Percentiles rank a stretch among this genome's conserved stretches.
Conservation (phyloP, 192 early-diverging fungal species). For the Umbelopsis sp. region DNA sequence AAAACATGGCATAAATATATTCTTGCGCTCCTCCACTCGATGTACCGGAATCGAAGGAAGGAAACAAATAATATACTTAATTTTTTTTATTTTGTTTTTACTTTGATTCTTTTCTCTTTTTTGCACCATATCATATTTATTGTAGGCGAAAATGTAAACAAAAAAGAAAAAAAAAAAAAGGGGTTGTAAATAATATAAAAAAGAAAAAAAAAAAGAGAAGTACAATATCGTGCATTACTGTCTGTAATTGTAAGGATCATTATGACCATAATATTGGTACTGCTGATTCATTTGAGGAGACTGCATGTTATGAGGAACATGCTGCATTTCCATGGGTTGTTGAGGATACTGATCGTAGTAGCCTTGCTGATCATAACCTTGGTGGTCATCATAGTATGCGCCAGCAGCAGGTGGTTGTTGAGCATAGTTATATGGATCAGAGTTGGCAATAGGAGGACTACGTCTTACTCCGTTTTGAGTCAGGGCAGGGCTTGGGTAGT, state of each 20-base stretch:
- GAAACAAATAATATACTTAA: too few relatives aligned
- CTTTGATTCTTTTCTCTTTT: background rate
- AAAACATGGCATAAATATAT: too few relatives aligned
- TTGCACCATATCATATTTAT: background rate
- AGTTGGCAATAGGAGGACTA: conserved; percentile 8
- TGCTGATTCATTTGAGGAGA: conserved; percentile 16
- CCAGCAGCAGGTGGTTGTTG: conserved; percentile 6
- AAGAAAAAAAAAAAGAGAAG: background rate
- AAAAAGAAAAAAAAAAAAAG: background rate
- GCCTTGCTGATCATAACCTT: conserved; percentile 8
- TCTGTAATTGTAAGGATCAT: conserved; percentile 18
- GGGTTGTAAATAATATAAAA: conserved; percentile 2
- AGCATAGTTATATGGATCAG: conserved; percentile 2
- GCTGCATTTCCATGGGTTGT: conserved; percentile 12
- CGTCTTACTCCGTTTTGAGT: conserved; percentile 13
- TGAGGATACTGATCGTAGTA: conserved; percentile 14
- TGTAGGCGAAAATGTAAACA: background rate
- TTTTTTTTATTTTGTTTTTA: too few relatives aligned
- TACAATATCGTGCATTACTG: background rate
- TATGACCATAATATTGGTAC: conserved; percentile 13
- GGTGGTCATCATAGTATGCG: conserved; percentile 1
- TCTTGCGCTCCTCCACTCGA: too few relatives aligned
- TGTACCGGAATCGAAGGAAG: too few relatives aligned
- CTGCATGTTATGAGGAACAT: conserved; percentile 6
- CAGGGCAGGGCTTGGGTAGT: conserved; percentile 18